Percentiles rank a stretch among this genome's conserved stretches.
Evolutionary conservation across 768 basidiomycete species (phyloP).

Genomic region (Tubosaeta sp.): DNA sequence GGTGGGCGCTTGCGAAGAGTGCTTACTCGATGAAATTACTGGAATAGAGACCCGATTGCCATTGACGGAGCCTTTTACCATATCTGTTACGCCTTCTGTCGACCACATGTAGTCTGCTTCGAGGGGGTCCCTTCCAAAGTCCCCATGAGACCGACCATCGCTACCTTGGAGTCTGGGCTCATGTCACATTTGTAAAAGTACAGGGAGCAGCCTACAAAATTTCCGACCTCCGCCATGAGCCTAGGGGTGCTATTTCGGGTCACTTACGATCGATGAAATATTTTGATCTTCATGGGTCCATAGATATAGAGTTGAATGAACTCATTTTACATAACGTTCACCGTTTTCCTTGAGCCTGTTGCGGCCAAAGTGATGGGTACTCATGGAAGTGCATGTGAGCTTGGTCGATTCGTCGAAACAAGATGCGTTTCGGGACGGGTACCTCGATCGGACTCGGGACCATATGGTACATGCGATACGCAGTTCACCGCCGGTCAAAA

Average conservation of each 20-base stretch:
- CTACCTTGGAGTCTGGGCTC: not conserved
- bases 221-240: not conserved
- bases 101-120: not conserved
- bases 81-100: not conserved
- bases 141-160: too few relatives aligned
- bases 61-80: constrained; percentile 4
- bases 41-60: constrained; percentile 8
- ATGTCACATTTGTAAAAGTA: not conserved
- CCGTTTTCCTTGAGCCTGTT: too few relatives aligned
- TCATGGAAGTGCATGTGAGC: too few relatives aligned
- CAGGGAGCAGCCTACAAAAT: too few relatives aligned
- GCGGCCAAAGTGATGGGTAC: too few relatives aligned
- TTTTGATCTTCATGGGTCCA: not conserved
- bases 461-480: not conserved
- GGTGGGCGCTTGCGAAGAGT: constrained; percentile 10
- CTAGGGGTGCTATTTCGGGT: not conserved
- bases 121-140: not conserved
- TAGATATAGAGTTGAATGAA: not conserved
- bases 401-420: not conserved
- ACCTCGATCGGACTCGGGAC: not conserved
- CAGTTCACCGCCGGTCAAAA: not conserved
- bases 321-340: not conserved
- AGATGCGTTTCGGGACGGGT: not conserved
- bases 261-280: not conserved
- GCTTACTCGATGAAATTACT: not conserved